phyloP scores from a whole-genome alignment of 371 early-diverging fungal species.

The Circinella minor region DNA sequence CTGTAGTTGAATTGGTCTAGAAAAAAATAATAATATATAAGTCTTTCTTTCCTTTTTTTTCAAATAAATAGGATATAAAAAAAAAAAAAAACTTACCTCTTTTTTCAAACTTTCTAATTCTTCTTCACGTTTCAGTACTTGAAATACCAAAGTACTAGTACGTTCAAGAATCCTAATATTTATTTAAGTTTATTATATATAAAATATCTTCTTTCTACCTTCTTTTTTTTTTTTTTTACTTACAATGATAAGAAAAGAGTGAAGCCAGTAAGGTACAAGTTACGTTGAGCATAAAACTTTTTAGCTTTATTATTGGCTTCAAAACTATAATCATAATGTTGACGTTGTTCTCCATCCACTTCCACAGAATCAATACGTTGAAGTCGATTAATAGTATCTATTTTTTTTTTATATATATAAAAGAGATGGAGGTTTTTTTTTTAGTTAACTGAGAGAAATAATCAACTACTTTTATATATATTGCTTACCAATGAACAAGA shows the following conservation, averaged over 20 bases:
- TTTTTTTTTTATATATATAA: not conserved
- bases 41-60: not conserved
- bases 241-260: conserved; percentile 85
- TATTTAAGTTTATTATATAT: not conserved
- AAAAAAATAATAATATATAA: not conserved
- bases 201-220: not conserved
- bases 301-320: conserved; percentile 70
- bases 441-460: too few relatives aligned
- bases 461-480: too few relatives aligned
- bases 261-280: conserved; percentile 88
- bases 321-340: conserved; percentile 46
- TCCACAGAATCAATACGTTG: conserved; percentile 52
- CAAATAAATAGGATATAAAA: too few relatives aligned
- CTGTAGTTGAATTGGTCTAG: conserved; percentile 21
- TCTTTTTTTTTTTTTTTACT: conserved; percentile 9
- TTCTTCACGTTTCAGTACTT: conserved; percentile 72
- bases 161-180: conserved; percentile 69
- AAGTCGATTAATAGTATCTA: conserved; percentile 77
- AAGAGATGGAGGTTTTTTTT: too few relatives aligned
- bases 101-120: conserved; percentile 61
- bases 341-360: conserved; percentile 39
- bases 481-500: conserved; percentile 64
- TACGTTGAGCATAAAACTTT: conserved; percentile 90
- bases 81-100: conserved; percentile 42
- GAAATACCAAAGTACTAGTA: conserved; percentile 73